phyloP scores from a whole-genome alignment of 177 flowering plant genomes.

The Vitis hybrid region DNA sequence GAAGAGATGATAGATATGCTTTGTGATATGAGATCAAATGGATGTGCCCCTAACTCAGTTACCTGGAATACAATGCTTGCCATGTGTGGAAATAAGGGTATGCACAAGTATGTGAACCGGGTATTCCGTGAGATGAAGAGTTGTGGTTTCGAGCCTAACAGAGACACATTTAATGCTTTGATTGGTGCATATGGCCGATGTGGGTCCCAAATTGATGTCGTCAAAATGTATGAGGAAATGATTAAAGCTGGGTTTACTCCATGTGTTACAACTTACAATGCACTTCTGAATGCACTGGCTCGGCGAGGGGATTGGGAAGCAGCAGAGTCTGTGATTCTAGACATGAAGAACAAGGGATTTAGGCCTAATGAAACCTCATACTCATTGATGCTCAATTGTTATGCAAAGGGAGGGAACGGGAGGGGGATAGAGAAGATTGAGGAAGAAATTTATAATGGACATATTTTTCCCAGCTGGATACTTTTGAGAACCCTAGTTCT shows the following conservation, averaged over 20 bases:
- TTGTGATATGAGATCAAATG: conserved; percentile 60
- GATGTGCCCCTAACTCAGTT: conserved; percentile 68
- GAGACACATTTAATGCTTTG: conserved; percentile 81
- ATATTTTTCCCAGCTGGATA: conserved; percentile 73
- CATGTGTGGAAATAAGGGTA: conserved; percentile 66
- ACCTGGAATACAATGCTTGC: conserved; percentile 92
- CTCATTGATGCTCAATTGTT: conserved; percentile 70
- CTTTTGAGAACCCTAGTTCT: conserved; percentile 75
- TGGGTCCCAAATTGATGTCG: conserved; percentile 54
- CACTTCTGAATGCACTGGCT: conserved; percentile 72
- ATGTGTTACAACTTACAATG: conserved; percentile 72
- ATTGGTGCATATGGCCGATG: conserved; percentile 88
- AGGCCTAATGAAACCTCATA: conserved; percentile 73
- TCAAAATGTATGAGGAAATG: conserved; percentile 66
- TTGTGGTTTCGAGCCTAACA: conserved; percentile 82
- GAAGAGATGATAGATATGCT: conserved; percentile 74
- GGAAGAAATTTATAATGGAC: conserved; percentile 56
- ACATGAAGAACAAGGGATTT: conserved; percentile 73
- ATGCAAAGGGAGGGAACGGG: conserved; percentile 66
- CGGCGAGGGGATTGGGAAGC: conserved; percentile 73
- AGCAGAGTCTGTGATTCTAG: conserved; percentile 69
- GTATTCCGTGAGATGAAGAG: conserved; percentile 76
- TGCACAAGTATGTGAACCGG: conserved; percentile 51
- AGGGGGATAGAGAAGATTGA: conserved; percentile 57
- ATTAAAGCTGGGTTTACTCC: conserved; percentile 68